Base-by-base conservation (phyloP, 257 asterid species). In the Solanum peruvianum region DNA sequence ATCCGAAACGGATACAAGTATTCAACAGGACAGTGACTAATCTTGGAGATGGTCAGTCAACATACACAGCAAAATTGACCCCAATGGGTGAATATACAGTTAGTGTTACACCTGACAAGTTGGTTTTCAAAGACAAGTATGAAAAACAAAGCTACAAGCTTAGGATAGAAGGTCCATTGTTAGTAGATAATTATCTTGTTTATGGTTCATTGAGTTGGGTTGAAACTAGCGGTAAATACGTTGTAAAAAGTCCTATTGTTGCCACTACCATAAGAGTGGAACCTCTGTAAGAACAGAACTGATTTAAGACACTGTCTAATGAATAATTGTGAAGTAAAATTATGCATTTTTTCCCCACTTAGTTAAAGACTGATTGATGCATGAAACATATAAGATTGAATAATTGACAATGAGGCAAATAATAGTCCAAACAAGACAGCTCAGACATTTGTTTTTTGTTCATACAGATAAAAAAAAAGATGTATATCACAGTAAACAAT, bases 11-110 rank as follows among this genome's bases (percentile, higher is more conserved):
- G 21, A 84, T 78, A 6, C 87, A 87, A 45, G 94, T 92, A 86
- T 95, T 92, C 84, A 80, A 47, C 3, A 92, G 98, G 80, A 95
- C 94, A 20, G 92, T 94, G 49, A 95, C 98, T 11, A 94, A 95
- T 60, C 37, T 93, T 13, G 96, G 98, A 23, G 93, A 89, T 35
- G 92, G 75, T 9, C 82, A 44, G n/a, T 89, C 95, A 2, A 83
- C 86, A 14, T 95, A 95, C 73, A 33, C 62, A 0, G 94, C 91
- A 4, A 89, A 86, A 31, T 27, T 94, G 88, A 77, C 91, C 6
- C 35, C 88, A 7, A 72, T 89, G 33, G 87, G 80, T 15, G 94
- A 93, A 8, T 66, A 93, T 29, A 91, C 90, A 70, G 92, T 93
- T 66, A 91, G 83, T n/a, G 96, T 95, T 41, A 31, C 66, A n/a